Evolutionary conservation across 768 basidiomycete species (phyloP), one percentile per base, ranked within the genome.

Genomic region (Termitomyces sp.): DNA sequence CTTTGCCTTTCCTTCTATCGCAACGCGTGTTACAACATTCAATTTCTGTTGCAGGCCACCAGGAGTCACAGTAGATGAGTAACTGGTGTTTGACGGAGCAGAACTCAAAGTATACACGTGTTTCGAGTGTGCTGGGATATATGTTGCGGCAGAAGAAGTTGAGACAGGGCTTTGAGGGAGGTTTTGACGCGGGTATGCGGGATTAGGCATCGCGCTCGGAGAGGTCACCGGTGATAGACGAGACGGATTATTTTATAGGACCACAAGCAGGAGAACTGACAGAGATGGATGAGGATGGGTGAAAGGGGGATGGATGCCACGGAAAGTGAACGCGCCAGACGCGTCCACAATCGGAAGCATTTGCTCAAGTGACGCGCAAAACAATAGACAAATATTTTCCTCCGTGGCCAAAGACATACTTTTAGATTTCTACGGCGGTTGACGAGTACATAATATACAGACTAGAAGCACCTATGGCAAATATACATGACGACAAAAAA

Each of bases 1-100:
- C 68, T 81, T 85, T 21, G 83, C 82, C 68, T 82, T 85, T 30
- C 88, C 89, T 64, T 89, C 86, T 47, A 91, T 81, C 22, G 82
- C 83, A 32, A 90, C 77, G 49, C 86, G 84, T 45, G 87, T 84
- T 3, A 90, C 87, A 15, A 90, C 72, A 64, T 88, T 88, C 49
- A 84, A 63, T 64, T 79, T 84, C 48, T 75, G 74, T 54, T 68
- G 70, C 19, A 71, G 70, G 8, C 74, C 71, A 22, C 68, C 71
- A 10, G 78, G 70, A 0, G 76, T 78, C 40, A 79, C 60, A 3
- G 79, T 79, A 21, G 79, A 76, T 5, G 80, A 70, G 45, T 79
- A 79, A 52, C 68, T 71, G 40, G 65, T 70, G 55, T 61, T 70
- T 34, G 66, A 67, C 22, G 67, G 53, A 17, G 59, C 48, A 28